Percentiles rank a stretch among this genome's conserved stretches.
Conservation (phyloP, 495 filamentous ascomycete species). For the Lasiosphaeriaceae sp. region DNA sequence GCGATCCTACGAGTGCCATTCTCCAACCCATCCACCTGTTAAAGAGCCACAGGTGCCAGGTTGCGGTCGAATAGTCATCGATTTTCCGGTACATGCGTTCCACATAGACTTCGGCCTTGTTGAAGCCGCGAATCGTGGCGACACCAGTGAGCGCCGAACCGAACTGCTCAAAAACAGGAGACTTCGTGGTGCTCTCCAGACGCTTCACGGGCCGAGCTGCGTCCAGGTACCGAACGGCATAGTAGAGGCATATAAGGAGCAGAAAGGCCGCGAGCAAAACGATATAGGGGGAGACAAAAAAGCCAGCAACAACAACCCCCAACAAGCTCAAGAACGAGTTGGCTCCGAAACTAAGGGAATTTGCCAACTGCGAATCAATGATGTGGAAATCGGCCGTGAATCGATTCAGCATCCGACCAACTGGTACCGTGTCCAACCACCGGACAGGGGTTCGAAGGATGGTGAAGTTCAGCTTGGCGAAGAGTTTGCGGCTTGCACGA, state of each 20-base stretch:
- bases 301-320: slow-evolving; percentile 56
- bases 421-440: slow-evolving; percentile 79
- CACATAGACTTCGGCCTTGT: slow-evolving; percentile 59
- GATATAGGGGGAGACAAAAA: slow-evolving; percentile 61
- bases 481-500: slow-evolving; percentile 60
- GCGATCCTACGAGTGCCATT: slow-evolving; percentile 64
- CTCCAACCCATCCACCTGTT: slow-evolving; percentile 72
- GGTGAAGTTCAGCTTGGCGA: slow-evolving; percentile 57
- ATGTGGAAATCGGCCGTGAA: slow-evolving; percentile 75
- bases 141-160: slow-evolving; percentile 67
- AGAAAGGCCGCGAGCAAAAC: slow-evolving; percentile 55
- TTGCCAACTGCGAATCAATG: slow-evolving; percentile 62
- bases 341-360: slow-evolving; percentile 54
- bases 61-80: slow-evolving; percentile 58
- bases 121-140: slow-evolving; percentile 71
- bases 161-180: slow-evolving; percentile 75
- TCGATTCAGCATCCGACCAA: slow-evolving; percentile 74
- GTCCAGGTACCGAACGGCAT: slow-evolving; percentile 57
- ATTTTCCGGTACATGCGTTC: slow-evolving; percentile 62
- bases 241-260: slow-evolving; percentile 50
- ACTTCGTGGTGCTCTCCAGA: slow-evolving; percentile 68
- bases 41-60: slow-evolving; percentile 67
- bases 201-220: slow-evolving; percentile 75
- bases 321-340: slow-evolving; percentile 50
- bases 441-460: slow-evolving; percentile 67